These are phyloP conservation scores for Alternaria triticina DNA, from an alignment of 2,329 filamentous ascomycete genomes.

Conservation along the genomic window DNA sequence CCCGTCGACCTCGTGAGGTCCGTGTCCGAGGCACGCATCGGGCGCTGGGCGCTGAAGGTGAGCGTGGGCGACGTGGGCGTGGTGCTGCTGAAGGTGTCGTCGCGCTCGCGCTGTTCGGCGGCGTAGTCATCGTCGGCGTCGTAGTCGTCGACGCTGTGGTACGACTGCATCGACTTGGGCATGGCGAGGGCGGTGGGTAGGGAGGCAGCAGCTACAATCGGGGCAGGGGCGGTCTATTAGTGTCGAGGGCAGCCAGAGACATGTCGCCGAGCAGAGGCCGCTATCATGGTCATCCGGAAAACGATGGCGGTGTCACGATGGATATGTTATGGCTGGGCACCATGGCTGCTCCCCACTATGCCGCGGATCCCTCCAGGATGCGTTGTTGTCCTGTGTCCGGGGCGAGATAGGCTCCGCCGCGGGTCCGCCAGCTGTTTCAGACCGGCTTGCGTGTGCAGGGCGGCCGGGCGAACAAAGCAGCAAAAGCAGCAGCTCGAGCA, in stretches of 20 bases:
- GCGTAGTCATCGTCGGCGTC: slow-evolving; percentile 45
- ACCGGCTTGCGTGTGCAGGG: background rate
- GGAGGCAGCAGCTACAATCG: slow-evolving; percentile 7
- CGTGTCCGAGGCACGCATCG: slow-evolving; percentile 43
- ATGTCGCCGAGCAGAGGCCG: slow-evolving; percentile 15
- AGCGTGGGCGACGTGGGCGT: slow-evolving; percentile 44
- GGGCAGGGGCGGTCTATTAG: slow-evolving; percentile 16
- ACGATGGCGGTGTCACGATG: slow-evolving; percentile 28
- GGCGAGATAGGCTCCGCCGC: slow-evolving; percentile 1
- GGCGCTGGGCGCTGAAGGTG: slow-evolving; percentile 36
- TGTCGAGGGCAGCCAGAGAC: slow-evolving; percentile 13
- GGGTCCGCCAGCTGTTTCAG: background rate
- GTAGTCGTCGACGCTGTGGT: slow-evolving; percentile 42
- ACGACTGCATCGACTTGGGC: slow-evolving; percentile 46
- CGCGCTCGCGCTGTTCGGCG: slow-evolving; percentile 36
- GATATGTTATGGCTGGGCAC: slow-evolving; percentile 20
- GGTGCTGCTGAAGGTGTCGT: slow-evolving; percentile 42
- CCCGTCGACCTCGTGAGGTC: slow-evolving; percentile 41
- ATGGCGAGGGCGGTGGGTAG: slow-evolving; percentile 26
- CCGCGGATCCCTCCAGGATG: slow-evolving; percentile 8
- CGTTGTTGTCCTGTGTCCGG: background rate
- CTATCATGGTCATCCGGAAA: slow-evolving; percentile 34
- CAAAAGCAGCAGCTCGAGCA: background rate
- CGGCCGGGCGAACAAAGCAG: background rate
- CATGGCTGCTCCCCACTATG: slow-evolving; percentile 10